phyloP scores from a whole-genome alignment of 108 stramenopile species.

The Cylindrotheca fusiformis region DNA sequence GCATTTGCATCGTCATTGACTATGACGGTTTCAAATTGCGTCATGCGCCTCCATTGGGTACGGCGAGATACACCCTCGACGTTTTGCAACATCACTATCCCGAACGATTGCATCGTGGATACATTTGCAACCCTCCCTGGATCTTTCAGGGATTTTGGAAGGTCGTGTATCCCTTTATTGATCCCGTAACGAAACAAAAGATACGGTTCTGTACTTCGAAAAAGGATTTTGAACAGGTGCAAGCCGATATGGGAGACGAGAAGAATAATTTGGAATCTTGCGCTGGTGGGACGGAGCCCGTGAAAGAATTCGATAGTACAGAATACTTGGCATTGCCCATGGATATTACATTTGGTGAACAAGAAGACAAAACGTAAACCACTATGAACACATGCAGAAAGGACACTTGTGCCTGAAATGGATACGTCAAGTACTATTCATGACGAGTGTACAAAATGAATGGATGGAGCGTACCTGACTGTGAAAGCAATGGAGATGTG shows the following conservation, averaged over 20 bases:
- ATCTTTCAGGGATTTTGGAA: slow-evolving; percentile 85
- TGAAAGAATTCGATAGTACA: slow-evolving; percentile 52
- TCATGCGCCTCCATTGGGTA: slow-evolving; percentile 77
- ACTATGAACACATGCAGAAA: too few species aligned
- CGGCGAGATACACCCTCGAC: slow-evolving; percentile 65
- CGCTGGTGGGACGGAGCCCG: slow-evolving; percentile 45
- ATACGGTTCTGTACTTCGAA: slow-evolving; percentile 71
- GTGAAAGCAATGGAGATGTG: too few species aligned
- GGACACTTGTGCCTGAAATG: too few species aligned
- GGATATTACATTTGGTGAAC: slow-evolving; percentile 60
- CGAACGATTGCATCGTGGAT: slow-evolving; percentile 79
- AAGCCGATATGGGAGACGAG: slow-evolving; percentile 15
- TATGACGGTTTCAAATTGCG: slow-evolving; percentile 72
- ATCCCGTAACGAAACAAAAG: slow-evolving; percentile 83
- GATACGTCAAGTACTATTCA: too few species aligned
- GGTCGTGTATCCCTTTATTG: slow-evolving; percentile 81
- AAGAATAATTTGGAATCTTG: slow-evolving; percentile 45
- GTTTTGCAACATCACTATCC: slow-evolving; percentile 92
- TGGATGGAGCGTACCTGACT: too few species aligned
- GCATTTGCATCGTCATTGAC: slow-evolving; percentile 86
- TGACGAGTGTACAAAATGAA: too few species aligned
- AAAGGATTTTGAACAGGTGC: slow-evolving; percentile 39
- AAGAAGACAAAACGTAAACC: too few species aligned
- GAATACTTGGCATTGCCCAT: slow-evolving; percentile 71
- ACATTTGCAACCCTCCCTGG: slow-evolving; percentile 82